Conservation (phyloP, 176 grass and related monocot genomes). For the Rhynchospora tenuis region DNA sequence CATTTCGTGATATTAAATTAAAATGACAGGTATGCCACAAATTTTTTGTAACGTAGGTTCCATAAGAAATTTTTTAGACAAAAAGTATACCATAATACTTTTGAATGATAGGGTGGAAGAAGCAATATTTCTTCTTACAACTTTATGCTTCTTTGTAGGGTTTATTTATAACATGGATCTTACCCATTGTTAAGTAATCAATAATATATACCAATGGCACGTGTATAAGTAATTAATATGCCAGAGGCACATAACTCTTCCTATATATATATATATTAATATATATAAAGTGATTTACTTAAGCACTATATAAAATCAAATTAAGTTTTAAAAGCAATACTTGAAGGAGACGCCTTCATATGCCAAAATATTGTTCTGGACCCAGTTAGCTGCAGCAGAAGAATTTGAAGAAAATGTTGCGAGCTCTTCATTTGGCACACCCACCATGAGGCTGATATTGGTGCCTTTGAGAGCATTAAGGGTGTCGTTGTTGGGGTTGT, state of each 20-base stretch:
- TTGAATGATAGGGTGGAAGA: not conserved
- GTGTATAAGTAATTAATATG: not conserved
- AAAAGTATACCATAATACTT: too few species aligned
- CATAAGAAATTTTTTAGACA: too few species aligned
- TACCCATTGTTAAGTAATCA: not conserved
- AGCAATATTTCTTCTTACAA: not conserved
- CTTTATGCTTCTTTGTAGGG: not conserved
- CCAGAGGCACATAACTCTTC: not conserved
- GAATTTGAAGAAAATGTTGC: not conserved
- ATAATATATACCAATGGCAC: not conserved
- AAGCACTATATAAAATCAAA: not conserved
- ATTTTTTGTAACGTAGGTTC: too few species aligned
- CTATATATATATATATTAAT: not conserved
- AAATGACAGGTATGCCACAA: too few species aligned
- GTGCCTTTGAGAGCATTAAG: conserved; percentile 33
- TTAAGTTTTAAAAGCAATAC: not conserved
- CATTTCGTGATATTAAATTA: too few species aligned
- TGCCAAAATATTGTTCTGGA: conserved; percentile 37
- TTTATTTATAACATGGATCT: not conserved
- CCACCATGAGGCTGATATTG: conserved; percentile 41
- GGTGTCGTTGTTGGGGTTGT: conserved; percentile 26
- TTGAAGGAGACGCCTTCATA: conserved; percentile 33
- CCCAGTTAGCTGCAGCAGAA: conserved; percentile 36
- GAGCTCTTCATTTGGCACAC: not conserved
- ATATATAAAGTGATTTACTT: not conserved